Conservation (phyloP, 352 stramenopile genomes). For the Globisporangium paroecandrum region DNA sequence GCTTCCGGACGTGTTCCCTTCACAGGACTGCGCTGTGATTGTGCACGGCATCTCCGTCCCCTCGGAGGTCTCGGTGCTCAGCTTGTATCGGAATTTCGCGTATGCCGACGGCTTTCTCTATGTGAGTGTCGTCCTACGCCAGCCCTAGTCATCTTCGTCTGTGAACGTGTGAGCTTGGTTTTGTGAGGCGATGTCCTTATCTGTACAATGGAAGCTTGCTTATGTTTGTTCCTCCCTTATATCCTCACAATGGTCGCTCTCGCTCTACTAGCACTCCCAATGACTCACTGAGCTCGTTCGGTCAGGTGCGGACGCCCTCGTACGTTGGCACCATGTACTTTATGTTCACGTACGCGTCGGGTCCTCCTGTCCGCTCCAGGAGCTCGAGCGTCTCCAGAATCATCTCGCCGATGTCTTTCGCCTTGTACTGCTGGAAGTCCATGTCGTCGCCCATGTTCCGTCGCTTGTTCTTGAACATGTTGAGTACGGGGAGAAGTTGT, state of each 20-base stretch:
- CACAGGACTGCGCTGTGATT: conserved; percentile 24
- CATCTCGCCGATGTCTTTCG: conserved; percentile 79
- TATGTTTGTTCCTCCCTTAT: neutral
- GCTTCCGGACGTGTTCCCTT: conserved; percentile 60
- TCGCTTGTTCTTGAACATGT: conserved; percentile 88
- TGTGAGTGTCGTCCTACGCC: conserved; percentile 29
- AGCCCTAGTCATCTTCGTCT: neutral
- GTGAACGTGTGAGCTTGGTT: neutral
- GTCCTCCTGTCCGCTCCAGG: conserved; percentile 78
- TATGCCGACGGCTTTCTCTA: conserved; percentile 83
- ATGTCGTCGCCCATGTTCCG: conserved; percentile 90
- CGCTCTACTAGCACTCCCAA: neutral
- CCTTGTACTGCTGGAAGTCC: conserved; percentile 85
- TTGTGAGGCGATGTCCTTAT: neutral
- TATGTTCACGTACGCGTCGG: conserved; percentile 92
- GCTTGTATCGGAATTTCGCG: conserved; percentile 58
- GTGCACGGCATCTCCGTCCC: conserved; percentile 62
- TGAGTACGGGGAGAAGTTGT: conserved; percentile 87
- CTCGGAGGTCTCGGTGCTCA: conserved; percentile 43
- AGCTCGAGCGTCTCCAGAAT: conserved; percentile 88
- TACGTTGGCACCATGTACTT: conserved; percentile 98
- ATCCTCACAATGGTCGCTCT: neutral
- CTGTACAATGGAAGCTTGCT: conserved; percentile 9
- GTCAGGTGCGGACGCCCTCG: conserved; percentile 54
- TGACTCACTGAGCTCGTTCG: neutral